Evolutionary conservation across 2,329 filamentous ascomycete species (phyloP).

Genomic region (Myriosclerotinia scirpicola): DNA sequence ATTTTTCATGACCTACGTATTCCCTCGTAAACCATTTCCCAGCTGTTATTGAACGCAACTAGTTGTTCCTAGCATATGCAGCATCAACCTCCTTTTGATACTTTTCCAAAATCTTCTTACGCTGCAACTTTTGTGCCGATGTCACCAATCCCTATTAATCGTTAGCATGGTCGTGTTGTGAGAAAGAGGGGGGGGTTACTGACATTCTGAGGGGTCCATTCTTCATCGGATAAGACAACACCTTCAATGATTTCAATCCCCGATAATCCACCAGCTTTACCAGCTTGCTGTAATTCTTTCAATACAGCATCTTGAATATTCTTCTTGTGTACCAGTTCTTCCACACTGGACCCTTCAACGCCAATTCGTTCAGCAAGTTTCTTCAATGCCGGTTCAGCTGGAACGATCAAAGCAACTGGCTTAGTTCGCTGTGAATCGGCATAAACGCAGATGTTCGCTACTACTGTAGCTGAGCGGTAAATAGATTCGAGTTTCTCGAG

Average conservation of each 20-base stretch:
- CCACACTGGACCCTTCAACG: conserved; percentile 61
- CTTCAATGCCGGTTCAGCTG: conserved; percentile 62
- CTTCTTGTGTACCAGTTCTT: conserved; percentile 65
- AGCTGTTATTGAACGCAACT: not conserved
- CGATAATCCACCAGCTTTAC: conserved; percentile 63
- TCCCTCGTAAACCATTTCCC: conserved; percentile 16
- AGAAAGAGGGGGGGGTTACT: conserved; percentile 47
- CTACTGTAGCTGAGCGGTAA: conserved; percentile 76
- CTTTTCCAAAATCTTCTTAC: conserved; percentile 63
- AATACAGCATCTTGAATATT: conserved; percentile 62
- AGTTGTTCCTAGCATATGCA: conserved; percentile 35
- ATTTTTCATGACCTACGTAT: conserved; percentile 16
- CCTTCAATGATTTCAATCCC: conserved; percentile 74
- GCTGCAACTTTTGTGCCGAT: conserved; percentile 71
- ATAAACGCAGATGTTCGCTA: conserved; percentile 85
- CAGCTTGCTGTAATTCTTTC: conserved; percentile 67
- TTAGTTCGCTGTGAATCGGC: conserved; percentile 73
- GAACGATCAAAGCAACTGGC: conserved; percentile 77
- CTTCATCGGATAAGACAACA: conserved; percentile 77
- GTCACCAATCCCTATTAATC: conserved; percentile 58
- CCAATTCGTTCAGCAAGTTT: conserved; percentile 60
- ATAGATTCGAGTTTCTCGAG: conserved; percentile 93
- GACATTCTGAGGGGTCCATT: conserved; percentile 84
- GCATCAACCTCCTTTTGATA: conserved; percentile 60
- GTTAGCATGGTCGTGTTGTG: conserved; percentile 43